Conservation (phyloP, 805 yeast species). For the Zygoascus bituminiphila region DNA sequence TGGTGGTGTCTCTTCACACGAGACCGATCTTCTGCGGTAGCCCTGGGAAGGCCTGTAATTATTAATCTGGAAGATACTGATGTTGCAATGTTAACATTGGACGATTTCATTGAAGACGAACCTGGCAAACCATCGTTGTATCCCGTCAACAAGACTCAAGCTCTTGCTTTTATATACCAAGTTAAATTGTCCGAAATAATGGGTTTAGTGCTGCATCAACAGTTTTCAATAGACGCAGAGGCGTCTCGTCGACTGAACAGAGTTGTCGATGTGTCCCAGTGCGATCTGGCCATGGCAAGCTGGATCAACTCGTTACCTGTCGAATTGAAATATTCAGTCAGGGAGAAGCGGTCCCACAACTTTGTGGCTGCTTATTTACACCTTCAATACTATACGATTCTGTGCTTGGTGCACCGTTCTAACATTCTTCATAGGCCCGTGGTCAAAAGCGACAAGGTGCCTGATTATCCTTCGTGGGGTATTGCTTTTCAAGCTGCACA, state of each 20-base stretch:
- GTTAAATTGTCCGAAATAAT: constrained; percentile 63
- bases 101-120: constrained; percentile 53
- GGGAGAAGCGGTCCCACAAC: constrained; percentile 44
- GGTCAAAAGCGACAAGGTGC: constrained; percentile 15
- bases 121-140: constrained; percentile 33
- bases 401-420: constrained; percentile 63
- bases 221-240: constrained; percentile 62
- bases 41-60: constrained; percentile 64
- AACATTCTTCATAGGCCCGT: constrained; percentile 36
- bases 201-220: constrained; percentile 60
- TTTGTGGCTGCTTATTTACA: constrained; percentile 52
- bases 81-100: constrained; percentile 60
- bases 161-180: constrained; percentile 51
- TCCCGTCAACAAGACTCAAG: constrained; percentile 41
- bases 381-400: constrained; percentile 63
- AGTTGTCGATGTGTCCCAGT: constrained; percentile 47
- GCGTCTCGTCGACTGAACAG: constrained; percentile 34
- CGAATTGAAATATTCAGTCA: constrained; percentile 52
- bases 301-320: constrained; percentile 66
- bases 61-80: constrained; percentile 69
- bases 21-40: constrained; percentile 61
- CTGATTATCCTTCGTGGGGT: constrained; percentile 61
- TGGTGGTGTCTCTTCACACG: constrained; percentile 75
- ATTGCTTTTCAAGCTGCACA: constrained; percentile 77
- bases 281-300: constrained; percentile 68